phyloP scores from a whole-genome alignment of 2,329 filamentous ascomycete genomes.

The Penicillium brevicompactum region DNA sequence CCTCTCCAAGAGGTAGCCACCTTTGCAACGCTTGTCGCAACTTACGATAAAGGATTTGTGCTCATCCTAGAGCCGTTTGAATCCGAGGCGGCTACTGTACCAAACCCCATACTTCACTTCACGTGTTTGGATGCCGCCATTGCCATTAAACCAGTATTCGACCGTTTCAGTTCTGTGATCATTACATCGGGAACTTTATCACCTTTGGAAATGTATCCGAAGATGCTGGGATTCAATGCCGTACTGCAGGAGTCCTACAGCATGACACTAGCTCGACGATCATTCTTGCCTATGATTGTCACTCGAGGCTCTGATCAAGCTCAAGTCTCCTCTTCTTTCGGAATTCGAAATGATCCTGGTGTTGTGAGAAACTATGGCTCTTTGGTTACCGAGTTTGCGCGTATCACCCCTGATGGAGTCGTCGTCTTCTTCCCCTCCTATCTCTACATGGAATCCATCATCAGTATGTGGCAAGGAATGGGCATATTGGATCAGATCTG shows the following conservation, averaged over 20 bases:
- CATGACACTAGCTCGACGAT: slow-evolving; percentile 91
- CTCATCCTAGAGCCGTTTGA: slow-evolving; percentile 97
- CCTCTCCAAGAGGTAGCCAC: slow-evolving; percentile 96
- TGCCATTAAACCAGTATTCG: slow-evolving; percentile 95
- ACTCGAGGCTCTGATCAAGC: slow-evolving; percentile 94
- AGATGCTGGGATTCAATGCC: slow-evolving; percentile 91
- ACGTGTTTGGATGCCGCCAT: slow-evolving; percentile 96
- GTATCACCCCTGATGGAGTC: slow-evolving; percentile 92
- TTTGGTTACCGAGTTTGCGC: slow-evolving; percentile 90
- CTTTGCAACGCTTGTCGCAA: slow-evolving; percentile 93
- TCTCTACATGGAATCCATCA: slow-evolving; percentile 98
- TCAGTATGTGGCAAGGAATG: slow-evolving; percentile 99
- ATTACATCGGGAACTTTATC: slow-evolving; percentile 98
- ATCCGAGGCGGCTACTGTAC: slow-evolving; percentile 90
- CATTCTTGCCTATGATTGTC: slow-evolving; percentile 98
- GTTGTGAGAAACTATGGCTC: slow-evolving; percentile 98
- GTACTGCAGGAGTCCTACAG: slow-evolving; percentile 96
- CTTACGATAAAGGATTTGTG: slow-evolving; percentile 94
- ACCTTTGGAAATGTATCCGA: slow-evolving; percentile 97
- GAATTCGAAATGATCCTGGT: slow-evolving; percentile 91
- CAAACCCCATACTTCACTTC: slow-evolving; percentile 96
- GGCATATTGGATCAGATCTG: slow-evolving; percentile 95
- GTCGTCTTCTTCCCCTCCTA: slow-evolving; percentile 99
- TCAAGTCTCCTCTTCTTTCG: slow-evolving; percentile 88
- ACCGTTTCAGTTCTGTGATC: slow-evolving; percentile 95